These are phyloP conservation scores for Chrysoporthe austroafricana DNA, from an alignment of 2,329 filamentous ascomycete species.

Conservation along the genomic window DNA sequence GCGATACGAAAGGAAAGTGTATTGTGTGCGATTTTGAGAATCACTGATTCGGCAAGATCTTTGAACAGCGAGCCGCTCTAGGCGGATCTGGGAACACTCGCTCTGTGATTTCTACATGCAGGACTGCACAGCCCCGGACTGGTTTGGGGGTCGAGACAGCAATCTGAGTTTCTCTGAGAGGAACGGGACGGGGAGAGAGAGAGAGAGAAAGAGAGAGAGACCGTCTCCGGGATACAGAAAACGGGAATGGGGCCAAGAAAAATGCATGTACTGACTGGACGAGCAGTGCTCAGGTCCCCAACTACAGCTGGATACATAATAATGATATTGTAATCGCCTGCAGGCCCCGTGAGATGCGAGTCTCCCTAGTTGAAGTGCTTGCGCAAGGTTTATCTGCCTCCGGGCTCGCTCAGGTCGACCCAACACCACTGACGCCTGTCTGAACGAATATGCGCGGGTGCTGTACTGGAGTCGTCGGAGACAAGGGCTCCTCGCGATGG, in stretches of 20 bases:
- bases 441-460: too few relatives aligned
- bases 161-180: neutral
- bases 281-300: conserved; percentile 11
- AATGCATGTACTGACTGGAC: conserved; percentile 5
- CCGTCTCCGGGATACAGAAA: neutral
- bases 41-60: neutral
- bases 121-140: neutral
- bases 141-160: neutral
- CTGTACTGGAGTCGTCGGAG: too few relatives aligned
- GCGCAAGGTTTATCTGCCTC: neutral
- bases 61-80: neutral
- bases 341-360: neutral
- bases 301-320: neutral
- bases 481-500: too few relatives aligned
- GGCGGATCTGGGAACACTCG: neutral
- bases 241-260: neutral
- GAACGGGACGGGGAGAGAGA: neutral
- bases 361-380: neutral
- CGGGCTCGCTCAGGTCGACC: neutral
- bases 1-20: neutral
- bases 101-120: neutral
- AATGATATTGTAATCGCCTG: conserved; percentile 5
- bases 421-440: too few relatives aligned
- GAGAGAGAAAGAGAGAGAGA: neutral
- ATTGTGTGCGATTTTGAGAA: neutral